A percentile compares a stretch with the other conserved stretches of the same genome.
phyloP scores from a whole-genome alignment of 768 basidiomycete genomes.

The Tulasnella sp. region DNA sequence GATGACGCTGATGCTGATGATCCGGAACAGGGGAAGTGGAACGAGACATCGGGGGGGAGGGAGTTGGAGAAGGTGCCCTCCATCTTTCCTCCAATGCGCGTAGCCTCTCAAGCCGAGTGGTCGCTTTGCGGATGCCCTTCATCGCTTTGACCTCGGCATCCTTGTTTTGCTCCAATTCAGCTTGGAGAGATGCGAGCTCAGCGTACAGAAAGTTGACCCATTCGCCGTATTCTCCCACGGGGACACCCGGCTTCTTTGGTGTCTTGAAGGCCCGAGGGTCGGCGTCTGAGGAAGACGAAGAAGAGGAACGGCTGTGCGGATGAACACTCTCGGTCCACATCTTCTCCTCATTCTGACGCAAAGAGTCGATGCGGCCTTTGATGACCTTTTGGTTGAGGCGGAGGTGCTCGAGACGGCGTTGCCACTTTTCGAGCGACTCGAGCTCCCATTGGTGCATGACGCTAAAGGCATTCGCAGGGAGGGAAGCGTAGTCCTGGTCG shows the following conservation, averaged over 20 bases:
- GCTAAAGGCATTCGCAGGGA: conserved; percentile 1
- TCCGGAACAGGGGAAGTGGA: neutral
- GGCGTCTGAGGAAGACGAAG: neutral
- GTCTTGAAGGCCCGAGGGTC: neutral
- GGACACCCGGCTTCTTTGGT: neutral
- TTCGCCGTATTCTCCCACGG: neutral
- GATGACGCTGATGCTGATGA: neutral
- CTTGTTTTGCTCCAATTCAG: neutral
- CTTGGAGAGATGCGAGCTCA: conserved; percentile 1
- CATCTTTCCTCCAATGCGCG: neutral
- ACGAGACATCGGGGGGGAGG: neutral
- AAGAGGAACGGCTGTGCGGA: neutral
- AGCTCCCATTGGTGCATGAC: conserved; percentile 16
- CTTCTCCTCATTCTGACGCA: conserved; percentile 1
- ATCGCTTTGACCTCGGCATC: conserved; percentile 5
- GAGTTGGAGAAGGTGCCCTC: neutral
- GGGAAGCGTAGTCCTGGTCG: neutral
- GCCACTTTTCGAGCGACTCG: conserved; percentile 12
- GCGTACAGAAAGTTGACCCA: neutral
- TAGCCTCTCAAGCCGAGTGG: conserved; percentile 1
- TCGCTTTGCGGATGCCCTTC: conserved; percentile 3
- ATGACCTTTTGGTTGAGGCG: neutral
- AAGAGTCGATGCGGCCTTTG: neutral
- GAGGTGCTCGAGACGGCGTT: conserved; percentile 4
- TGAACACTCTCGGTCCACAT: conserved; percentile 6